Conservation (phyloP, 176 grass and related monocot genomes). For the Carex littledalei region DNA sequence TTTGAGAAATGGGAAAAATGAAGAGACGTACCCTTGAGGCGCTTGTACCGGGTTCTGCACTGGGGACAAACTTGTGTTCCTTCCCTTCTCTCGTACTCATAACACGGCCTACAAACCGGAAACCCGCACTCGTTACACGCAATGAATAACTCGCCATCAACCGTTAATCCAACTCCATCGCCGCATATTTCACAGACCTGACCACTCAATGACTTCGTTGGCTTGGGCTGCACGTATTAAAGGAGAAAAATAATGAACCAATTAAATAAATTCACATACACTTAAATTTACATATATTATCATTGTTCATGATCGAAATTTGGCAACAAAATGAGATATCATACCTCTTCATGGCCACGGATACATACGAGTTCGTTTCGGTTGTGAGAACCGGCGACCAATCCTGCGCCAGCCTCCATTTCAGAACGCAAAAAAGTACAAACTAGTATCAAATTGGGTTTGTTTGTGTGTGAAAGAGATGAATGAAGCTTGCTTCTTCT, state of each 20-base stretch:
- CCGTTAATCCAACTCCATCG: slow-evolving; percentile 69
- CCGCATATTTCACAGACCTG: slow-evolving; percentile 99
- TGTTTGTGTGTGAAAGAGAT: slow-evolving; percentile 37
- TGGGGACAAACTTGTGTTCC: slow-evolving; percentile 94
- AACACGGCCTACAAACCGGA: slow-evolving; percentile 94
- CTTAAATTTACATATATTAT: neutral
- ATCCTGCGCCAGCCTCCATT: slow-evolving; percentile 20
- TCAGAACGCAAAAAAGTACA: no score
- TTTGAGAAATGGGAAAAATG: neutral
- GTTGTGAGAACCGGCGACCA: slow-evolving; percentile 42
- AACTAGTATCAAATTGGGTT: neutral
- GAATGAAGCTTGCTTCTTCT: slow-evolving; percentile 39
- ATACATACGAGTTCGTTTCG: slow-evolving; percentile 89
- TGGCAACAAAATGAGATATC: neutral
- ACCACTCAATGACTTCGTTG: slow-evolving; percentile 60
- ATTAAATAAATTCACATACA: neutral
- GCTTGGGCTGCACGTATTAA: slow-evolving; percentile 47
- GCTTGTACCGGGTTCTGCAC: slow-evolving; percentile 99
- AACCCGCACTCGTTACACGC: slow-evolving; percentile 99
- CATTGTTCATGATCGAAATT: neutral
- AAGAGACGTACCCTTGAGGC: slow-evolving; percentile 60
- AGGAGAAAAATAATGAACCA: neutral
- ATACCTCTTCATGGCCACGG: slow-evolving; percentile 89
- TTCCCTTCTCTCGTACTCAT: slow-evolving; percentile 95
- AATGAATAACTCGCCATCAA: slow-evolving; percentile 83